Base-by-base conservation (phyloP, 2,329 filamentous ascomycete species). In the Ophiostoma perfectum region DNA sequence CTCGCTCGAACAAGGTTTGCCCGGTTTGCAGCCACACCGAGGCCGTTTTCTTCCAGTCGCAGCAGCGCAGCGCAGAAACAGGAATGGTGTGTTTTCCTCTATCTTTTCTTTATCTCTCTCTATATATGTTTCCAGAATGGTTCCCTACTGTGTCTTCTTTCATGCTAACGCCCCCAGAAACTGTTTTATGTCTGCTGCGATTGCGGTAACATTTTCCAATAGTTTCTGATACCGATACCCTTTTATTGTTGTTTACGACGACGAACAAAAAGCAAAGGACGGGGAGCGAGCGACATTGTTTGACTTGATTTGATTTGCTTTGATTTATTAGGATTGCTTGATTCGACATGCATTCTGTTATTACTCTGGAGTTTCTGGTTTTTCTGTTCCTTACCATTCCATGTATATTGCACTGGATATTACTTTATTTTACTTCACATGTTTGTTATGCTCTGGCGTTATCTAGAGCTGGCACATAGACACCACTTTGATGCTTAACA, bases 21-120 rank as follows among this genome's bases (percentile, higher is more conserved):
- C 92, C 93, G 66, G 85, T 83, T 74, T 99, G 96, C 83, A 85
- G 86, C 73, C 90, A 95, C 78, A 87, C 88, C 74, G 93, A 98
- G 80, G 93, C 93, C 63, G 96, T 99, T 70, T 99, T 97, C 82
- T 99, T 99, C 83, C 95, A 99, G 82, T 97, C 93, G 71, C 95
- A 99, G 78, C 93, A 98, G 82, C 90, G 95, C 80, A 97, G 90
- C 74, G 92, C 92, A 65, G 93, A 98, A 79, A 99, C 95, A 62
- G 95, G 95, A 81, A 99, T 99, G 95, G 95, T 98, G 80, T 84
- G 90, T 75, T 63, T n/a, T 67, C 63, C 27, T 6, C 6, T 41
- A 55, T 60, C n/a, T 27, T n/a, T 69, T 14, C 9, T 16, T 16
- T 64, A 2, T 68, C 18, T 65, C 65, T 39, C 66, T 45, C 5